phyloP scores from a whole-genome alignment of 352 stramenopile species.

The Phytophthora boehmeriae region DNA sequence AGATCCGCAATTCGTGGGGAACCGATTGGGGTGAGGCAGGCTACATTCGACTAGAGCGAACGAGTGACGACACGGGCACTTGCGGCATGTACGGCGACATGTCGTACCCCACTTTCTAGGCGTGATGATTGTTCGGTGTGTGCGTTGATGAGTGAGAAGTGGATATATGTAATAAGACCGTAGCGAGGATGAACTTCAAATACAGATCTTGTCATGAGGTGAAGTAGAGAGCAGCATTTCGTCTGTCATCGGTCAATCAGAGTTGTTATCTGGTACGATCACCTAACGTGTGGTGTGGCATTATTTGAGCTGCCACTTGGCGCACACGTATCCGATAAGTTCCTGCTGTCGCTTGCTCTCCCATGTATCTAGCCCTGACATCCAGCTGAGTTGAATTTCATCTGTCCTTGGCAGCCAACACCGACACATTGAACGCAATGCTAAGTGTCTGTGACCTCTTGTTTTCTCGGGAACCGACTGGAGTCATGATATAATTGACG shows the following conservation, averaged over 20 bases:
- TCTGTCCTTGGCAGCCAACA: constrained; percentile 20
- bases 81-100: constrained; percentile 70
- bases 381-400: constrained; percentile 9
- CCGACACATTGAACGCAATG: constrained; percentile 10
- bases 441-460: constrained; percentile 1
- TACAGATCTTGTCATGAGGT: constrained; percentile 5
- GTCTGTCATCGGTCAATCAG: too few relatives aligned
- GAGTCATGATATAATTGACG: neutral
- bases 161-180: constrained; percentile 15
- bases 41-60: constrained; percentile 94
- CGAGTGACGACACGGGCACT: constrained; percentile 58
- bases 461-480: constrained; percentile 23
- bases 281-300: too few relatives aligned
- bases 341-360: constrained; percentile 15
- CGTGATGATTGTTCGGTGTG: constrained; percentile 12
- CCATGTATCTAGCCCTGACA: constrained; percentile 5
- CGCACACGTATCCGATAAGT: constrained; percentile 14
- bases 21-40: constrained; percentile 92
- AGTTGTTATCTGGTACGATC: too few relatives aligned
- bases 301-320: constrained; percentile 20
- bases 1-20: constrained; percentile 99
- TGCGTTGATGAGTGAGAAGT: constrained; percentile 6
- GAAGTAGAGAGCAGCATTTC: neutral
- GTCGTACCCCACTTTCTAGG: constrained; percentile 50
- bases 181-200: constrained; percentile 12